These are phyloP conservation scores for Auricularia auricula-judae DNA, from an alignment of 768 basidiomycete genomes.

Conservation along the genomic window DNA sequence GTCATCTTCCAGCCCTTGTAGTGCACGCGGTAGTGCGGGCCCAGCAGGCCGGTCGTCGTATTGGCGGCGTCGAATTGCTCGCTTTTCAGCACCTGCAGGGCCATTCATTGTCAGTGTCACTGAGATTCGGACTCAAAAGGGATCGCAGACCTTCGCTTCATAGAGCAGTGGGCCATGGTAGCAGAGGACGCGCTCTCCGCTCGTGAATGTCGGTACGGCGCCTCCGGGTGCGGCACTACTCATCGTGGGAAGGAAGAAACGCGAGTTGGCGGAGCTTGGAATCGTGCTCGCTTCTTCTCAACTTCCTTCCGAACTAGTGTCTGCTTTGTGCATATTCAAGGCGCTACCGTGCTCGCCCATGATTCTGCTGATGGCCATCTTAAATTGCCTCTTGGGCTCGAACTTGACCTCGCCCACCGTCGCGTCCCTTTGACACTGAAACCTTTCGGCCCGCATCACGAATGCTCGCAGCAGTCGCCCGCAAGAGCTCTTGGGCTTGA, in stretches of 20 bases:
- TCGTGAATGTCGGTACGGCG: slow-evolving; percentile 26
- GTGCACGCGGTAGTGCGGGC: slow-evolving; percentile 88
- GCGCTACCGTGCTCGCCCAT: neutral
- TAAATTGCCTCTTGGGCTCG: no score
- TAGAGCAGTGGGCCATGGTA: slow-evolving; percentile 95
- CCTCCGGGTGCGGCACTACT: neutral
- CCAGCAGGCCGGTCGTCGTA: slow-evolving; percentile 46
- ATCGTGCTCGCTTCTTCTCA: neutral
- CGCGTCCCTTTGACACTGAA: no score
- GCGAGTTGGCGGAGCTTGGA: neutral
- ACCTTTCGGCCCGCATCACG: no score
- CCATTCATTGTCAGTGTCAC: neutral
- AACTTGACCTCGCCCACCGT: no score
- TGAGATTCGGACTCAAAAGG: neutral
- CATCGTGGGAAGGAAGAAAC: neutral
- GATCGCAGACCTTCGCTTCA: slow-evolving; percentile 60
- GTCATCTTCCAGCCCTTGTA: slow-evolving; percentile 99
- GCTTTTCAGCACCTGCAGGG: slow-evolving; percentile 45
- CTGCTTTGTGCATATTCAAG: neutral
- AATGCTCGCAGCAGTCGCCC: no score
- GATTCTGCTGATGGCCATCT: no score
- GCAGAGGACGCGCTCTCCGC: slow-evolving; percentile 78
- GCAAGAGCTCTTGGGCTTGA: no score
- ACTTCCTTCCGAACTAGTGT: neutral
- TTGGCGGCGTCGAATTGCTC: slow-evolving; percentile 55